Base-by-base conservation (phyloP, 2,329 filamentous ascomycete genomes). In the Penicillium sp. region DNA sequence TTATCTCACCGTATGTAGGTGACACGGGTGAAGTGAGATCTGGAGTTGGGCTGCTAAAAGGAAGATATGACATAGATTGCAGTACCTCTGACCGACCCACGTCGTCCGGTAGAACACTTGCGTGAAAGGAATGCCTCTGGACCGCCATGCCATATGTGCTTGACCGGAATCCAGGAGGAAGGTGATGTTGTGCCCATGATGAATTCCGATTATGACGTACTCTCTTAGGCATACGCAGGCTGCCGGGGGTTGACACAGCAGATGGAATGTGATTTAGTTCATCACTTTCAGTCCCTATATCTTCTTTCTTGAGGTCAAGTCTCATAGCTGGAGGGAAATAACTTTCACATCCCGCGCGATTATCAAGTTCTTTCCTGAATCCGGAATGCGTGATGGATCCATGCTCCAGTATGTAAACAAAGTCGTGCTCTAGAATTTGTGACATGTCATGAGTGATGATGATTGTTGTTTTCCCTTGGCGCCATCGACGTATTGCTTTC, bases 381-480 rank as follows among this genome's bases (percentile, higher is more conserved):
- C 92, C 93, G 64, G 89, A 80, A 65, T 92, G 85, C 0, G 89
- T 82, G 0, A 96, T 78, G 0, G 70, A 71, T 0, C 90, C 89
- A 11, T 86, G 76, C 31, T 93, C 88, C 70, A 98, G 78, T 11
- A 96, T 83, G 63, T 93, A 96, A 0, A 96, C 83, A 60, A 88
- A 93, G 61, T 98, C 92, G 0, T 86, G 72, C 0, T 85, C 77
- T 4, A 77, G 72, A 10, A 98, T 93, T 63, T 93, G 89, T 0
- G 85, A 83, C 31, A 95, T 83, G 62, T 98, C 92, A 68, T 98
- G 93, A 0, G 95, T 97, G 66, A 98, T 93, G 63, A 98, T 86
- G 51, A 98, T 90, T 0, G 93, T 98, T 0, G 93, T 97, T 71
- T 91, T 95, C 0, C 84, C 88, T 35, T 77, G 78, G 23, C 95